phyloP scores from a whole-genome alignment of 2,329 filamentous ascomycete species.

The Byssothecium circinans region DNA sequence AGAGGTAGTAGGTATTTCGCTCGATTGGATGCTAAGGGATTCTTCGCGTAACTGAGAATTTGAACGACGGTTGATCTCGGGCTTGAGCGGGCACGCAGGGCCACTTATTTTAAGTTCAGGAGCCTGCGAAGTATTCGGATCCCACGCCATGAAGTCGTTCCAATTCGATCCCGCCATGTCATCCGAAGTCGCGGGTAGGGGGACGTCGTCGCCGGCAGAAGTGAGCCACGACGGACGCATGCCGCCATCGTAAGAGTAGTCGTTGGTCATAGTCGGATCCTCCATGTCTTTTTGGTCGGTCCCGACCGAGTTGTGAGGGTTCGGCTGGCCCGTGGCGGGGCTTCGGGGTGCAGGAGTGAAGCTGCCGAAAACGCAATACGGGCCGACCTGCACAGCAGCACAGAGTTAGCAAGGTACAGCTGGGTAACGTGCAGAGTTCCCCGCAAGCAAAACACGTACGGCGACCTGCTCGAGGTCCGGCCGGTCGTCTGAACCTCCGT shows the following conservation, averaged over 20 bases:
- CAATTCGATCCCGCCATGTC: conserved; percentile 43
- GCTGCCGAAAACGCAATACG: conserved; percentile 43
- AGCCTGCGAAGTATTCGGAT: conserved; percentile 43
- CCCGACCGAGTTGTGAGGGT: conserved; percentile 10
- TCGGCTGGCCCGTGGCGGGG: conserved; percentile 14
- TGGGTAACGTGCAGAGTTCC: not conserved
- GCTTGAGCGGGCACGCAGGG: conserved; percentile 30
- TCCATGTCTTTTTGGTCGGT: conserved; percentile 31
- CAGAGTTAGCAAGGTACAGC: conserved; percentile 29
- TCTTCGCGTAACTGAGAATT: conserved; percentile 33
- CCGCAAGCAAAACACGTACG: conserved; percentile 39
- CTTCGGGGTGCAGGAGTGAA: conserved; percentile 33
- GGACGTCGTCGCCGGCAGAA: conserved; percentile 36
- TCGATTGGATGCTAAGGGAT: too few relatives aligned
- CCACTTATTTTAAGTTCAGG: conserved; percentile 29
- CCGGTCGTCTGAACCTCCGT: conserved; percentile 33
- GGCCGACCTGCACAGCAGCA: conserved; percentile 34
- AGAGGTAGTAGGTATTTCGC: conserved; percentile 27
- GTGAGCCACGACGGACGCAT: conserved; percentile 41
- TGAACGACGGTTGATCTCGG: conserved; percentile 29
- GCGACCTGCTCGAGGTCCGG: conserved; percentile 43
- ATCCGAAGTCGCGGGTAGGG: conserved; percentile 33
- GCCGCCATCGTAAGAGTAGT: conserved; percentile 30
- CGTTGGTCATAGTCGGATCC: conserved; percentile 37
- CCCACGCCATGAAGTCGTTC: conserved; percentile 54